Conservation (phyloP, 2,329 filamentous ascomycete genomes). For the Raffaelea ambrosiae region DNA sequence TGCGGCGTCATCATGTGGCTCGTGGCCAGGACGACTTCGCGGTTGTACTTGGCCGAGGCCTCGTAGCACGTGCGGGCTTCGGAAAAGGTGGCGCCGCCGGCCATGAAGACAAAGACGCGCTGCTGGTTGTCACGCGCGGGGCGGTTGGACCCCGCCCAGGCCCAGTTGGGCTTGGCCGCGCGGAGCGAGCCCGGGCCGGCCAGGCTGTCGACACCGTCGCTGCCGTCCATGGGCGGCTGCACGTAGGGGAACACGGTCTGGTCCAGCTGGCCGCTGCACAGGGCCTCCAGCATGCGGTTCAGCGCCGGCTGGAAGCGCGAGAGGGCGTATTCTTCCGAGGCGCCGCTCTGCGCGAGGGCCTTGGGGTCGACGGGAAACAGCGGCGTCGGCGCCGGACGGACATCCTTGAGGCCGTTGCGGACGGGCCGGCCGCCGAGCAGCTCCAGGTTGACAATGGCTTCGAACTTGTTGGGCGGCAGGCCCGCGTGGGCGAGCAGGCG, state of each 20-base stretch:
- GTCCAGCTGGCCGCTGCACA: conserved; percentile 61
- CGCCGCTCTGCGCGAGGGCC: conserved; percentile 19
- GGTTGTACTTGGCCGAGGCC: conserved; percentile 59
- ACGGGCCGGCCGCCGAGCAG: conserved; percentile 69
- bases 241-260: conserved; percentile 61
- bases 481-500: conserved; percentile 77
- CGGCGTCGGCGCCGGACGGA: conserved; percentile 53
- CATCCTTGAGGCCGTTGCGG: conserved; percentile 61
- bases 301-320: conserved; percentile 78
- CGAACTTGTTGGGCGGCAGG: conserved; percentile 64
- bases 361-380: conserved; percentile 64
- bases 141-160: conserved; percentile 81
- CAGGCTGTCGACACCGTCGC: conserved; percentile 42
- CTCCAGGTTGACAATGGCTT: conserved; percentile 69
- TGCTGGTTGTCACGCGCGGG: conserved; percentile 74
- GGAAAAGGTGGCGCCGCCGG: conserved; percentile 88
- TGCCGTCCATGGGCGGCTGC: conserved; percentile 57
- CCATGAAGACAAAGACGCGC: conserved; percentile 87
- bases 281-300: conserved; percentile 72
- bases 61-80: conserved; percentile 89
- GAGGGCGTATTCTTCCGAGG: conserved; percentile 68
- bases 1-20: conserved; percentile 88
- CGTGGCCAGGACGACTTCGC: conserved; percentile 81
- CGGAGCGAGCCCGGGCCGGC: conserved; percentile 67
- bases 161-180: conserved; percentile 92